Conservation (phyloP, 169 alveolate genomes). For the Perkinsus chesapeaki region DNA sequence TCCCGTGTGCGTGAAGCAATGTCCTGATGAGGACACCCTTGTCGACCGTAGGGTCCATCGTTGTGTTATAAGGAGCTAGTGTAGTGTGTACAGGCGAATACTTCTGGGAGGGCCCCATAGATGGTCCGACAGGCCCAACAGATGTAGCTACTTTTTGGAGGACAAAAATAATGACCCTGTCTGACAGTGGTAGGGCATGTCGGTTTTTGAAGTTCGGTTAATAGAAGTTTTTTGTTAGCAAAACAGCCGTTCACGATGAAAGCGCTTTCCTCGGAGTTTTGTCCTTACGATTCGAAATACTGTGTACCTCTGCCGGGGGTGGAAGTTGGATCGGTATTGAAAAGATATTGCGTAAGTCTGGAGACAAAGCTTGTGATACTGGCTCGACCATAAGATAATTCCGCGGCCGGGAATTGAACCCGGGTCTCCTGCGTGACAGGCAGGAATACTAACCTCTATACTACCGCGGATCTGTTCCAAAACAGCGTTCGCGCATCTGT, state of each 20-base stretch:
- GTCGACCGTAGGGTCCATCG: not conserved
- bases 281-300: not conserved
- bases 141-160: not conserved
- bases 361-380: not conserved
- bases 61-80: not conserved
- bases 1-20: not conserved
- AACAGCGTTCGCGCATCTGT: not conserved
- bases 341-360: not conserved
- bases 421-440: conserved; percentile 7
- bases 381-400: not conserved
- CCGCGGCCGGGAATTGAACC: conserved; percentile 7
- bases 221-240: not conserved
- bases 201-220: not conserved
- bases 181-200: not conserved
- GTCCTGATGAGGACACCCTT: not conserved
- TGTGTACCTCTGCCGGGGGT: conserved; percentile 10
- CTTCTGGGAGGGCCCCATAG: not conserved
- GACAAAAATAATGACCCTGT: not conserved
- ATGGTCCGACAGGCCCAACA: not conserved
- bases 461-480: not conserved
- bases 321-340: not conserved
- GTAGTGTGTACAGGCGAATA: not conserved
- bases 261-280: not conserved
- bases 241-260: not conserved
- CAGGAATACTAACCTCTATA: not conserved